phyloP scores from a whole-genome alignment of 2,329 filamentous ascomycete species.

The Colletotrichum sidae region DNA sequence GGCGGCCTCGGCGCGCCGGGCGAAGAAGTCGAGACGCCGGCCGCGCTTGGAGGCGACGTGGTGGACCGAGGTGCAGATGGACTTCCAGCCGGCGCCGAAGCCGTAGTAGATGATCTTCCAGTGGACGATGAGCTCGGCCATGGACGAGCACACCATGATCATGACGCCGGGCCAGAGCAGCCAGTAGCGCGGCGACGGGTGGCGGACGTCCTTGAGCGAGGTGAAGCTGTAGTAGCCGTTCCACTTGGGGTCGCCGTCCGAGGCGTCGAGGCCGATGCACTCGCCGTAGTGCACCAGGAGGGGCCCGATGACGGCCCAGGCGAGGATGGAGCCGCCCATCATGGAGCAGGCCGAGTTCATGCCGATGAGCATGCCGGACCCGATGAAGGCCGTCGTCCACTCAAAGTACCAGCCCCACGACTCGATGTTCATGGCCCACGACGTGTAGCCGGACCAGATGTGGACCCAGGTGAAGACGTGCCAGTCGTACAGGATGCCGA shows the following conservation, averaged over 20 bases:
- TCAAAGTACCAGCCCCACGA: constrained; percentile 73
- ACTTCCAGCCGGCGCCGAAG: constrained; percentile 47
- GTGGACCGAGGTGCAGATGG: constrained; percentile 46
- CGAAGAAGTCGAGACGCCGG: constrained; percentile 47
- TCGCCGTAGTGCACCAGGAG: constrained; percentile 62
- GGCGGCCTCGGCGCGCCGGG: constrained; percentile 50
- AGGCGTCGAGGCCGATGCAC: constrained; percentile 56
- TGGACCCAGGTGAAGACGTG: constrained; percentile 65
- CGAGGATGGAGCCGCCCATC: constrained; percentile 65
- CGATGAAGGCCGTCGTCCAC: constrained; percentile 71
- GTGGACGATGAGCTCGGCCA: constrained; percentile 55
- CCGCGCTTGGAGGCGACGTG: constrained; percentile 45
- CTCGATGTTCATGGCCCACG: constrained; percentile 63
- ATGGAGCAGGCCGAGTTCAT: constrained; percentile 69
- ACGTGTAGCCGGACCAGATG: constrained; percentile 65
- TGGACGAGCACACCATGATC: constrained; percentile 55
- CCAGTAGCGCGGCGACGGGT: constrained; percentile 55
- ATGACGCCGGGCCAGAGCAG: constrained; percentile 58
- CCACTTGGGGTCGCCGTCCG: constrained; percentile 44
- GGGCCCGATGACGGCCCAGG: constrained; percentile 65
- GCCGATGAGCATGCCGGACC: constrained; percentile 62
- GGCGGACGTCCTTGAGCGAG: constrained; percentile 44
- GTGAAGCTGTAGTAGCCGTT: constrained; percentile 45
- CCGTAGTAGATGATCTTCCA: constrained; percentile 51
- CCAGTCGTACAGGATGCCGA: constrained; percentile 71